Conservation (phyloP, 768 basidiomycete species). For the Stropharia rugosoannulata region DNA sequence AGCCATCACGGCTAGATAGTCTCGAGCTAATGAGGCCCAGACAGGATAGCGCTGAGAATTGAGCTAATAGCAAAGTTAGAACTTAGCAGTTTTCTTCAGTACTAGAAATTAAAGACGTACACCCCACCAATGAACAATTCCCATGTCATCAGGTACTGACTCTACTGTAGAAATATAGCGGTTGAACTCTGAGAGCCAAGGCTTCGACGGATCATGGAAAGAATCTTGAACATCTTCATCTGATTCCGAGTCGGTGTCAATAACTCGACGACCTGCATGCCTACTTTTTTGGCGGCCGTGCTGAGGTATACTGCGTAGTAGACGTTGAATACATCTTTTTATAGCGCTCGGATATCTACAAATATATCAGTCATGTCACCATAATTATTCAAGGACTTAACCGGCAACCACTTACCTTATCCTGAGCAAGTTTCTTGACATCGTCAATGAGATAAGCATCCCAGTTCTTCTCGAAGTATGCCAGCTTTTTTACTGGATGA, state of each 20-base stretch:
- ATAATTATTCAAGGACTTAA: too few species aligned
- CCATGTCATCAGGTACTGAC: background rate
- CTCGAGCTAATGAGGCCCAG: slow-evolving; percentile 35
- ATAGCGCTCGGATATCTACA: slow-evolving; percentile 6
- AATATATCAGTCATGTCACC: too few species aligned
- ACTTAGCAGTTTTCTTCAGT: background rate
- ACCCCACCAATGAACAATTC: slow-evolving; percentile 1
- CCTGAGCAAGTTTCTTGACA: background rate
- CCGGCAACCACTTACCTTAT: slow-evolving; percentile 7
- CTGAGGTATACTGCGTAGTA: background rate
- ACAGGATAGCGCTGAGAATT: slow-evolving; percentile 27
- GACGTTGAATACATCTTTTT: background rate
- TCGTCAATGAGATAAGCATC: background rate
- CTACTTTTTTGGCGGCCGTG: background rate
- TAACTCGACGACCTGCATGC: background rate
- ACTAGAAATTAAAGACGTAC: background rate
- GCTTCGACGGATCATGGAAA: background rate
- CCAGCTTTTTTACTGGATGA: background rate
- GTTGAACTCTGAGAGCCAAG: background rate
- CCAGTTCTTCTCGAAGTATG: slow-evolving; percentile 11
- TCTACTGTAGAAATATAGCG: background rate
- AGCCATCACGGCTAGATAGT: slow-evolving; percentile 38
- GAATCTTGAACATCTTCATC: background rate
- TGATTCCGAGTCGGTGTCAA: background rate
- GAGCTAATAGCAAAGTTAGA: slow-evolving; percentile 6